Base-by-base conservation (phyloP, 2,329 filamentous ascomycete genomes). In the Xylaria arbuscula region DNA sequence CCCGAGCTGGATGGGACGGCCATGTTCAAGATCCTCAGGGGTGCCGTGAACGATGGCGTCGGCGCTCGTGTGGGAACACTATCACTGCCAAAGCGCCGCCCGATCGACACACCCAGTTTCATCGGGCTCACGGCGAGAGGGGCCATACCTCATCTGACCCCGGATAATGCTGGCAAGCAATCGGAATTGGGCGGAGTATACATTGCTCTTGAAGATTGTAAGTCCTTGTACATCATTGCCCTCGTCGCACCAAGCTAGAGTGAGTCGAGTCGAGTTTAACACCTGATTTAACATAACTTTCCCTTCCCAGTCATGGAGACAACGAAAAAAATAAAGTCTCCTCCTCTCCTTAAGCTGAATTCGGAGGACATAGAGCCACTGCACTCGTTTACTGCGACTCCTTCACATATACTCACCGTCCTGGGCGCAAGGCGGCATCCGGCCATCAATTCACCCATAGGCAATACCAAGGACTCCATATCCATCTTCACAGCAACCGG, bases 131-230 rank as follows among this genome's bases (percentile, higher is more conserved):
- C 92, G 2, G 98, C 96, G 40, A 88, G 96, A 75, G 96, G 96
- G 24, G 88, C 88, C 1, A 84, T 98, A 42, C 94, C 96, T 60
- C 96, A 99, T 81, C 82, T 99, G 72, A 92, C 94, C 2, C 94
- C 94, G 47, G 96, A 99, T 83, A 92, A 92, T 69, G 84, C 96
- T 72, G 79, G 81, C 48, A 90, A 88, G 64, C 84, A 91, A 75
- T 89, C 90, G 0, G 78, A 86, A 5, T 84, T 97, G 67, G 83
- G 84, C 34, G 92, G 92, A 32, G 85, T 93, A 2, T 97, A 97
- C 78, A 84, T 96, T 76, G 93, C 92, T 0, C 83, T 98, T 34
- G 96, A 99, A 84, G 96, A 99, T 80, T 98, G 96, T 98, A 85
- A 81, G 92, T 81, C 19, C 24, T 40, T 32, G 15, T 3, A 51